Conservation (phyloP, 176 grass and related monocot species). For the Aegilops longissima region DNA sequence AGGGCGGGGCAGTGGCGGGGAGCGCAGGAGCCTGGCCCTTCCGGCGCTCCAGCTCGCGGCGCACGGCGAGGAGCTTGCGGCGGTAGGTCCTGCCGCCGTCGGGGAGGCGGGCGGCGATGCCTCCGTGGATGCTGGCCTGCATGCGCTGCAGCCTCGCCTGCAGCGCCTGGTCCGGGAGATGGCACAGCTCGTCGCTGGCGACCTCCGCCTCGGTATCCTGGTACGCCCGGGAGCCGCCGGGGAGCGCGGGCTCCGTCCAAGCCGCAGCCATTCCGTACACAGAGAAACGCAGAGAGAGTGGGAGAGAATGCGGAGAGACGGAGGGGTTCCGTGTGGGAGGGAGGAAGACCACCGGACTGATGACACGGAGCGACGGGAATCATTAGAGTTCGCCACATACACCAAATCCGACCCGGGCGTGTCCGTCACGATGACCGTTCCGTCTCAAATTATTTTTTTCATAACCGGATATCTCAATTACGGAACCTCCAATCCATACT, state of each 20-base stretch:
- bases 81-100: slow-evolving; percentile 37
- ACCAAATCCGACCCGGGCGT: no score
- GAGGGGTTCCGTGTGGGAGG: no score
- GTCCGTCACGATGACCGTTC: no score
- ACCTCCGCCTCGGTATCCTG: neutral
- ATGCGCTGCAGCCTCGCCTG: slow-evolving; percentile 22
- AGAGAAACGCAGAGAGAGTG: no score
- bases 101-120: neutral
- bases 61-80: neutral
- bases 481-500: no score
- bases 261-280: slow-evolving; percentile 6
- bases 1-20: neutral
- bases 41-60: slow-evolving; percentile 32
- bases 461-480: no score
- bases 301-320: no score
- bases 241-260: neutral
- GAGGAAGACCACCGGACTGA: no score
- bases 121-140: neutral
- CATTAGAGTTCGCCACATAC: no score
- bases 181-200: neutral
- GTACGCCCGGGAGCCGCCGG: neutral
- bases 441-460: no score
- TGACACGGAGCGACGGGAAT: no score
- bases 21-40: neutral
- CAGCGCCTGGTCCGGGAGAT: neutral